A percentile compares a stretch with the other conserved stretches of the same genome.
Evolutionary conservation across 2,329 filamentous ascomycete genomes (phyloP).

Genomic region (Trichoderma afroharzianum): DNA sequence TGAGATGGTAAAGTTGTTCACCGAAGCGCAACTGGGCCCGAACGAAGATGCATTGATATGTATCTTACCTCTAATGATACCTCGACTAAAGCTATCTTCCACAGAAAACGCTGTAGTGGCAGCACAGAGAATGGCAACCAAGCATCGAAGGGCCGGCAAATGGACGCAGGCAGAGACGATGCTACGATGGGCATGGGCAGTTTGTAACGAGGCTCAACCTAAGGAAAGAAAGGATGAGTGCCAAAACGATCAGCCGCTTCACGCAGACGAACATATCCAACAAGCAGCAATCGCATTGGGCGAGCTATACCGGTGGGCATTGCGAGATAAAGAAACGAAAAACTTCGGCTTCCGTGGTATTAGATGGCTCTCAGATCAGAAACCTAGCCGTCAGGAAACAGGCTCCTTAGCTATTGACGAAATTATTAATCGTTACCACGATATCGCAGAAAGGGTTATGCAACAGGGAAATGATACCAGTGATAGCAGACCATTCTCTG

Average conservation of each 20-base stretch:
- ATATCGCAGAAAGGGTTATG: rapidly evolving
- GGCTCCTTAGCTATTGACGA: rapidly evolving
- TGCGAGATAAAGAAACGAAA: not conserved
- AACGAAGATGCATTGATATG: not conserved
- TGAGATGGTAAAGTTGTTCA: not conserved
- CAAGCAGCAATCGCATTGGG: not conserved
- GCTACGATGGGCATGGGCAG: not conserved
- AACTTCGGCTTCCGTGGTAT: not conserved
- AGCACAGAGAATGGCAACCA: not conserved
- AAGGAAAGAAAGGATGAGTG: not conserved
- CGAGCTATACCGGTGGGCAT: not conserved
- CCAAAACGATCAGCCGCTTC: not conserved
- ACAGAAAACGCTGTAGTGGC: not conserved
- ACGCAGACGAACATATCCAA: not conserved
- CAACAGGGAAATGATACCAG: not conserved
- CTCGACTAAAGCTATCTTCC: not conserved
- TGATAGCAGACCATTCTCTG: not conserved
- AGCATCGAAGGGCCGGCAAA: not conserved
- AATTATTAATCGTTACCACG: not conserved
- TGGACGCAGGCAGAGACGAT: not conserved
- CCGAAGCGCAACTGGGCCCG: not conserved
- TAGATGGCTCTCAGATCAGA: not conserved
- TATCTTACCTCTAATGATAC: not conserved
- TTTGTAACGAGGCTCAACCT: not conserved
- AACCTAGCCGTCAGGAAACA: rapidly evolving